Evolutionary conservation across 257 asterid genomes (phyloP).

Genomic region (Scutellaria barbata): DNA sequence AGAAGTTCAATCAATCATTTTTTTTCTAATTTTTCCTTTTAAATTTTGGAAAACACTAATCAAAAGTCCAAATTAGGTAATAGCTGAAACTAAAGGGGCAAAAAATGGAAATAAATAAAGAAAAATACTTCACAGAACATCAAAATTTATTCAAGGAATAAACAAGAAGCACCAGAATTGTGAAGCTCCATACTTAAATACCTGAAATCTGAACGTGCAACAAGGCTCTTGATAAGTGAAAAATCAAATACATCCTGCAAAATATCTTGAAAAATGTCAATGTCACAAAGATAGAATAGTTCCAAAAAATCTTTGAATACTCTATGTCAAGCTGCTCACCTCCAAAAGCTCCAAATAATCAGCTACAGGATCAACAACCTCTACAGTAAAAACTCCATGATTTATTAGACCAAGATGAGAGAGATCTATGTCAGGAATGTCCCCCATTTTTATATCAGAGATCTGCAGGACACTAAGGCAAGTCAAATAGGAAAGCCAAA

Average conservation of each 20-base stretch:
- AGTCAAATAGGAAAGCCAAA: slow-evolving; percentile 39
- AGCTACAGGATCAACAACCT: slow-evolving; percentile 90
- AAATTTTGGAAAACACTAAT: background rate
- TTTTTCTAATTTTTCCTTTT: background rate
- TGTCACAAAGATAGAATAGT: background rate
- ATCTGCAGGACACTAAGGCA: slow-evolving; percentile 62
- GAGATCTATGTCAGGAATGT: slow-evolving; percentile 83
- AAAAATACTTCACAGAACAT: background rate
- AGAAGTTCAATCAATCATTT: background rate
- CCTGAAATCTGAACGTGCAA: slow-evolving; percentile 88
- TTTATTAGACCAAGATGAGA: slow-evolving; percentile 62
- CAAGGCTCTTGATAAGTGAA: slow-evolving; percentile 74
- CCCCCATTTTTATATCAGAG: slow-evolving; percentile 80
- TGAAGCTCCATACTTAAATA: slow-evolving; percentile 32
- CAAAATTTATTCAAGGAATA: slow-evolving; percentile 9
- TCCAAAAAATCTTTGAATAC: slow-evolving; percentile 4
- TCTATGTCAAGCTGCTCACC: slow-evolving; percentile 52
- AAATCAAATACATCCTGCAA: slow-evolving; percentile 92
- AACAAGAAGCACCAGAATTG: background rate
- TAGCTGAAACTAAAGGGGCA: background rate
- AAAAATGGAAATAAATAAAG: background rate
- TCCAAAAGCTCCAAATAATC: slow-evolving; percentile 98
- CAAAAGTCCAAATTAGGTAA: background rate
- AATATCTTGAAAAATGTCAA: slow-evolving; percentile 37
- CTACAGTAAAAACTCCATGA: slow-evolving; percentile 72